phyloP scores from a whole-genome alignment of 2,329 filamentous ascomycete species.

The Pyricularia grisea region DNA sequence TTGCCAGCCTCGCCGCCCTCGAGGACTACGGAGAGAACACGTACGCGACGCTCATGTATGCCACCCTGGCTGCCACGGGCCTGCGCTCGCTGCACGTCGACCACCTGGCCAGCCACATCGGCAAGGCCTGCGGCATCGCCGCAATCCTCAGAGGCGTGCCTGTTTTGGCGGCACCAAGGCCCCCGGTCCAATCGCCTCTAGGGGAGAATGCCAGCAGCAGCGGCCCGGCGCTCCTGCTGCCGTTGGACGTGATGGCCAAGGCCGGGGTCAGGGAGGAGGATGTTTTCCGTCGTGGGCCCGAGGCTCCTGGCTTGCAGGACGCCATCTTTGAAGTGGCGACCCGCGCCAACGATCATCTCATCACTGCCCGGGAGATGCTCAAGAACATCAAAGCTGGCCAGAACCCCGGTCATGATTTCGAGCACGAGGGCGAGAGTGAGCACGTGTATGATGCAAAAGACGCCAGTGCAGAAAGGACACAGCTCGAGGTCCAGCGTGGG shows the following conservation, averaged over 20 bases:
- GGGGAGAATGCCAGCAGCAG: constrained; percentile 25
- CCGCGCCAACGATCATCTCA: constrained; percentile 88
- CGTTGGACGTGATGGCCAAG: constrained; percentile 83
- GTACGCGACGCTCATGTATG: constrained; percentile 85
- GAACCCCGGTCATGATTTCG: constrained; percentile 76
- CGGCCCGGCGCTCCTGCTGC: constrained; percentile 58
- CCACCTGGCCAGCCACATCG: constrained; percentile 89
- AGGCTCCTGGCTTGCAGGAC: constrained; percentile 75
- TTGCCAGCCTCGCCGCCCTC: constrained; percentile 59
- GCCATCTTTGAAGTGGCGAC: constrained; percentile 90
- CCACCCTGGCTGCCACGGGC: constrained; percentile 71
- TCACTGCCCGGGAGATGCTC: constrained; percentile 88
- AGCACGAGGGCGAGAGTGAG: constrained; percentile 72
- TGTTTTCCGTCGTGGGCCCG: constrained; percentile 68
- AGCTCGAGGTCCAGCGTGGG: constrained; percentile 42
- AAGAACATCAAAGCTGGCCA: constrained; percentile 65
- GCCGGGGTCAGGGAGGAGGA: constrained; percentile 77
- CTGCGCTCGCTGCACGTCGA: constrained; percentile 78
- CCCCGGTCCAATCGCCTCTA: constrained; percentile 33
- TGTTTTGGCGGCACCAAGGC: constrained; percentile 69
- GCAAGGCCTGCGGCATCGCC: constrained; percentile 84
- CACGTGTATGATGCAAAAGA: constrained; percentile 34
- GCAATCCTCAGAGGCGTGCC: constrained; percentile 82
- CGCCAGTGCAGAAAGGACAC: constrained; percentile 23
- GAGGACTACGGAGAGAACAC: constrained; percentile 92